Conservation (phyloP, 257 asterid genomes). For the Leptodermis oblonga region DNA sequence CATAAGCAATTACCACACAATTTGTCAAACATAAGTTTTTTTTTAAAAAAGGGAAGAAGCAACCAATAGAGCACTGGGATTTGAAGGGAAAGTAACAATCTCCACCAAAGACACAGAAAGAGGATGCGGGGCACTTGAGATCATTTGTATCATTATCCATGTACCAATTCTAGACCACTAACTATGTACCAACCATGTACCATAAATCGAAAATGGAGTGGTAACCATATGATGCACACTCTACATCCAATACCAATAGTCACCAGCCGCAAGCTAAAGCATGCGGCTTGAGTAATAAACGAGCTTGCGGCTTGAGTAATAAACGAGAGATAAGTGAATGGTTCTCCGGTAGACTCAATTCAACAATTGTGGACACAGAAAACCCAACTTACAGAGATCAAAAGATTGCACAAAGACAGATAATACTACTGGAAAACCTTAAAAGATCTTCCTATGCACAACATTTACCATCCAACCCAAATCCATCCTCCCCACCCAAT, state of each 20-base stretch:
- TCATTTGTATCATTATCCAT: too few relatives aligned
- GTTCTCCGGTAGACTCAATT: neutral
- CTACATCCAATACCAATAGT: neutral
- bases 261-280: too few relatives aligned
- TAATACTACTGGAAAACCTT: neutral
- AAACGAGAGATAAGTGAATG: neutral
- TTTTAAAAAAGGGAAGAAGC: conserved; percentile 5
- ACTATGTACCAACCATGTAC: too few relatives aligned
- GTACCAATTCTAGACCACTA: too few relatives aligned
- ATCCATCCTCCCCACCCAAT: too few relatives aligned
- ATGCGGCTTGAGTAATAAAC: too few relatives aligned
- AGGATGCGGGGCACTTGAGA: too few relatives aligned
- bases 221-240: conserved; percentile 9
- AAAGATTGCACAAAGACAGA: neutral
- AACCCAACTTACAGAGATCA: neutral
- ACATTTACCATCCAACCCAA: neutral
- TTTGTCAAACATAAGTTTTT: neutral
- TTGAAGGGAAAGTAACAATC: too few relatives aligned
- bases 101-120: neutral
- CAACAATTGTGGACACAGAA: neutral
- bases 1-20: neutral
- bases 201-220: too few relatives aligned
- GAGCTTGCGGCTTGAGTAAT: too few relatives aligned
- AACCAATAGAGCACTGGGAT: neutral
- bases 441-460: neutral